Conservation (phyloP, 371 early-diverging fungal species). For the Actinomortierella wolfii region DNA sequence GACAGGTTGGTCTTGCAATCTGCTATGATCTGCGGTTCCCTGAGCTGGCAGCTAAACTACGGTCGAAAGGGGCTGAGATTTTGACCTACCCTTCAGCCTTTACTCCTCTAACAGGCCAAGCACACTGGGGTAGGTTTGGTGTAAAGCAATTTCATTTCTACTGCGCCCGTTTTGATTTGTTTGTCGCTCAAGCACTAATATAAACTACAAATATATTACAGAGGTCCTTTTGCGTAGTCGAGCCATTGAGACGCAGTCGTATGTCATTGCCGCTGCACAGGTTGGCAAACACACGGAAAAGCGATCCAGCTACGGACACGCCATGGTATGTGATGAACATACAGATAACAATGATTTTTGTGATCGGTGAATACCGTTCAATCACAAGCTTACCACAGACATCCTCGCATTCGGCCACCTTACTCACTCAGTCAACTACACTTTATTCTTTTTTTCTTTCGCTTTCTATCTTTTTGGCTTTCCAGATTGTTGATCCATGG, state of each 20-base stretch:
- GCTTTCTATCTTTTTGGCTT: neutral
- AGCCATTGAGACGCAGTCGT: slow-evolving; percentile 86
- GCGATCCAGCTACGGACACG: slow-evolving; percentile 78
- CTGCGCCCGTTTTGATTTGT: too few relatives aligned
- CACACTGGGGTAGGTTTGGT: slow-evolving; percentile 83
- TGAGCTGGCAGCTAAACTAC: slow-evolving; percentile 64
- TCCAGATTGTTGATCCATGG: slow-evolving; percentile 74
- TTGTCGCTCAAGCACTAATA: too few relatives aligned
- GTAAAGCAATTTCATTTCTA: too few relatives aligned
- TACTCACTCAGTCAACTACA: neutral
- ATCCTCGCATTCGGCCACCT: neutral
- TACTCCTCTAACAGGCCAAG: slow-evolving; percentile 79
- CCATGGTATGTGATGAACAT: slow-evolving; percentile 62
- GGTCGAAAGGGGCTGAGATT: slow-evolving; percentile 70
- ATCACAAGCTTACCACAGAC: neutral
- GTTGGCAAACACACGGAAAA: slow-evolving; percentile 77
- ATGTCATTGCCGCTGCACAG: slow-evolving; percentile 82
- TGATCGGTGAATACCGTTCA: too few relatives aligned
- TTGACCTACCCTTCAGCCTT: slow-evolving; percentile 89
- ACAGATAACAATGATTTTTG: neutral
- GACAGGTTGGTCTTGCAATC: slow-evolving; percentile 69
- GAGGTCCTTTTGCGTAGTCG: slow-evolving; percentile 79
- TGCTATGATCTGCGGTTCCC: slow-evolving; percentile 91
- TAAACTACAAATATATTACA: slow-evolving; percentile 11
- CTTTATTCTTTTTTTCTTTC: slow-evolving; percentile 4